Conservation (phyloP, 2,329 filamentous ascomycete species). For the Conoideocrella luteorostrata region DNA sequence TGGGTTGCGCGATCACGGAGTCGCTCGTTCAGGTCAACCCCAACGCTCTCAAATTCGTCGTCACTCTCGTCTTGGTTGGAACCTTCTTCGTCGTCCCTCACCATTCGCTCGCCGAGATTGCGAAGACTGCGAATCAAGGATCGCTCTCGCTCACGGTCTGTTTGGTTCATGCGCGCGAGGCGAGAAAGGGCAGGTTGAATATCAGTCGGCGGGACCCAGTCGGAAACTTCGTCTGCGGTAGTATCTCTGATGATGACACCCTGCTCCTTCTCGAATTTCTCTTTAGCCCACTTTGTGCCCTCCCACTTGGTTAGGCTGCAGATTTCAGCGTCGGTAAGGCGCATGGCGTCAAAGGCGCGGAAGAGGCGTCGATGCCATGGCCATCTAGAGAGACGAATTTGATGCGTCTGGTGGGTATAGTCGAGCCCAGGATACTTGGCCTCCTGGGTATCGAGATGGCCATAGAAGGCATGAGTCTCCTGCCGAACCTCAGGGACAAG, state of each 20-base stretch:
- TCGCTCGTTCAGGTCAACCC: slow-evolving; percentile 56
- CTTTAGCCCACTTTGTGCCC: slow-evolving; percentile 75
- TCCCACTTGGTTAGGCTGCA: slow-evolving; percentile 72
- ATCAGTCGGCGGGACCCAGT: slow-evolving; percentile 38
- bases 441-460: slow-evolving; percentile 71
- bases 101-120: slow-evolving; percentile 8
- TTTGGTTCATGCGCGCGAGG: slow-evolving; percentile 5
- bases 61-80: slow-evolving; percentile 19
- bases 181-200: background rate
- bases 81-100: slow-evolving; percentile 8
- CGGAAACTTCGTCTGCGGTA: slow-evolving; percentile 59
- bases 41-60: slow-evolving; percentile 45
- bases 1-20: slow-evolving; percentile 57
- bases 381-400: slow-evolving; percentile 71
- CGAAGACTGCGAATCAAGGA: slow-evolving; percentile 14
- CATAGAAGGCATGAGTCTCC: slow-evolving; percentile 73
- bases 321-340: slow-evolving; percentile 65
- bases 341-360: slow-evolving; percentile 64
- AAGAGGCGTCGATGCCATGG: slow-evolving; percentile 72
- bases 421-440: slow-evolving; percentile 77
- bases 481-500: slow-evolving; percentile 73
- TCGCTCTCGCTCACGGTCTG: slow-evolving; percentile 11
- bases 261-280: slow-evolving; percentile 71
- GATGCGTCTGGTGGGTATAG: slow-evolving; percentile 67
- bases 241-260: slow-evolving; percentile 65